These are phyloP conservation scores for Picea mariana DNA, from an alignment of 83 land plant genomes.

Conservation along the genomic window DNA sequence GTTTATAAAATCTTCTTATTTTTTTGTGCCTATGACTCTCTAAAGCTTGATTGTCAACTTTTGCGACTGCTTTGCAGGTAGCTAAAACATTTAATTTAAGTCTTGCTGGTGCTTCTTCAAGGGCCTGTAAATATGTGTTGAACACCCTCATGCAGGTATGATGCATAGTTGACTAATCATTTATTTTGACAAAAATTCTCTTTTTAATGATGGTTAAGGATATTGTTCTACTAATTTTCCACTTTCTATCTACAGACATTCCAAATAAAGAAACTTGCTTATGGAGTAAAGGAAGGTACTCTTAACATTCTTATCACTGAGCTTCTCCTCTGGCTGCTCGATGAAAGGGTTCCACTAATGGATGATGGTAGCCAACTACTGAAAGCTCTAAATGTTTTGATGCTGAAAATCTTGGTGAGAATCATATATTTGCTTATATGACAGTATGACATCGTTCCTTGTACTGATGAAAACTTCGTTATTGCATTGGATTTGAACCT, in stretches of 20 bases:
- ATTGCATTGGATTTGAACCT: too few relatives aligned
- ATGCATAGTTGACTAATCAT: not conserved
- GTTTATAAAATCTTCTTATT: not conserved
- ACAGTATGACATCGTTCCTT: not conserved
- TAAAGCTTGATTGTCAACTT: not conserved
- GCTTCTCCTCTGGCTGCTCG: slow-evolving; percentile 96
- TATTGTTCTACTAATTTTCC: slow-evolving; percentile 5
- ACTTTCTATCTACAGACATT: slow-evolving; percentile 68
- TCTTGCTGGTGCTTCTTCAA: slow-evolving; percentile 92
- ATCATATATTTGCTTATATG: not conserved
- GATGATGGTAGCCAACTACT: slow-evolving; percentile 99
- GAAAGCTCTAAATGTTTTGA: slow-evolving; percentile 95
- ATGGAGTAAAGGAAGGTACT: slow-evolving; percentile 88
- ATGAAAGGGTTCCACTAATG: slow-evolving; percentile 95
- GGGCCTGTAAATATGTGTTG: slow-evolving; percentile 98
- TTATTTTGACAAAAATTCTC: not conserved
- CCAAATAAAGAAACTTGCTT: slow-evolving; percentile 92
- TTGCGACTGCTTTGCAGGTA: slow-evolving; percentile 44
- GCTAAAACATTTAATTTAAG: slow-evolving; percentile 93
- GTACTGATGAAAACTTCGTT: not conserved
- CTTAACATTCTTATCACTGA: slow-evolving; percentile 90
- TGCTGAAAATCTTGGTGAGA: slow-evolving; percentile 95
- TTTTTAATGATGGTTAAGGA: not conserved
- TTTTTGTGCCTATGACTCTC: not conserved
- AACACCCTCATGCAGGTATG: slow-evolving; percentile 98